Base-by-base conservation (phyloP, 176 grass and related monocot genomes). In the Carex kokanica region DNA sequence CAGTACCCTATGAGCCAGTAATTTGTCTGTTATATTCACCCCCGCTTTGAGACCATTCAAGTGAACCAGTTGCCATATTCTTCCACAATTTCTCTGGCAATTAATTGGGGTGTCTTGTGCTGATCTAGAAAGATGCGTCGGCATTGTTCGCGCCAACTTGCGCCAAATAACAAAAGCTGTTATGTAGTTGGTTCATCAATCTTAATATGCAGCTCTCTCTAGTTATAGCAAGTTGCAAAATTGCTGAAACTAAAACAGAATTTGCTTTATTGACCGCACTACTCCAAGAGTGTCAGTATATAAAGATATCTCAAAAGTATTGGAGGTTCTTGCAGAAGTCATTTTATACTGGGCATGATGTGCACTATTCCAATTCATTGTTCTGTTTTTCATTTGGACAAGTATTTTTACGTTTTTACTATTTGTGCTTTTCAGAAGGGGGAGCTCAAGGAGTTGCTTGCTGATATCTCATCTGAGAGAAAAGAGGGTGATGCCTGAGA, bases 371-470 rank as follows among this genome's bases (percentile, higher is more conserved):
- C 23, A 77, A 55, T 77, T 54, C 18, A 52, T 78, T 56, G 16
- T 78, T 31, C 6, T 18, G 9, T 27, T 9, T 2, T 56, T 56
- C 7, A 12, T 56, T 56, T 2, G 5, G 15, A 16, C 15, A 78
- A 29, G 51, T 34, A 31, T 16, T 82, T 54, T 60, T 15, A 79
- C 68, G 9, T 59, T 54, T 2, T 66, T 83, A 18, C 60, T 45
- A 13, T 32, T 64, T 29, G 52, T 86, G 73, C 82, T 78, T 41
- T 90, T 80, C 91, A 99, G 97, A 95, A 99, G 25, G 93, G 91
- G 62, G 93, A 99, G 38, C 93, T 99, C 38, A 92, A 89, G 86
- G 89, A 90, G 68, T 36, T 99, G 67, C 86, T 99, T 10, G 36
- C 54, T 1, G 92, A 90, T 60, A 57, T 88, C 60, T 59, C 73